A percentile compares a stretch with the other conserved stretches of the same genome.
phyloP scores from a whole-genome alignment of 78 protist species.

The Dictyostelium firmibasis region DNA sequence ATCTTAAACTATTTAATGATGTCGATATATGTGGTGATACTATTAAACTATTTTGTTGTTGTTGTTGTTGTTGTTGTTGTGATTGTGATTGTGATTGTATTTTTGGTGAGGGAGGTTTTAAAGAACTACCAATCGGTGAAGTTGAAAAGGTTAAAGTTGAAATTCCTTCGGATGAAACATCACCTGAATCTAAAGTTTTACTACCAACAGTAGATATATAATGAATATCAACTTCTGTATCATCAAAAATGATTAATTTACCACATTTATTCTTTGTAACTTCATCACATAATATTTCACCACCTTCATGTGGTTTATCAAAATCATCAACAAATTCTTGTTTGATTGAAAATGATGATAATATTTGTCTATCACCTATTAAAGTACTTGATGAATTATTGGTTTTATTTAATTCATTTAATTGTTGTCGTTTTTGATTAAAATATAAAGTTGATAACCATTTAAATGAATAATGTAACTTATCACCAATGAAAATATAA shows the following conservation, averaged over 20 bases:
- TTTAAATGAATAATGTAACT: constrained; percentile 21
- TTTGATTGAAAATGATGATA: neutral
- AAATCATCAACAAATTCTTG: neutral
- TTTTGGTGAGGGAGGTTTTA: neutral
- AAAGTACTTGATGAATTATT: neutral
- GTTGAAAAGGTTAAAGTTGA: neutral
- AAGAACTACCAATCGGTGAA: too few relatives aligned
- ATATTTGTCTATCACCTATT: neutral
- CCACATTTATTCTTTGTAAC: constrained; percentile 37
- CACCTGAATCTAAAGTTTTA: neutral
- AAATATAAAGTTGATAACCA: constrained; percentile 33
- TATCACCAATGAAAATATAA: constrained; percentile 43
- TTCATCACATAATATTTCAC: constrained; percentile 44
- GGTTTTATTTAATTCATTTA: too few relatives aligned
- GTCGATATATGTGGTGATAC: neutral
- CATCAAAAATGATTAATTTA: constrained; percentile 33
- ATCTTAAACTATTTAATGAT: neutral
- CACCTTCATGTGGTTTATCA: constrained; percentile 23
- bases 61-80: neutral
- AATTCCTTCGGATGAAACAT: neutral
- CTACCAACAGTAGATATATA: neutral
- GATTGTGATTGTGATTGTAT: neutral
- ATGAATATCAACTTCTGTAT: neutral
- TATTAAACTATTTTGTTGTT: neutral
- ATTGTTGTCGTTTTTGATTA: neutral